Conservation (phyloP, 768 basidiomycete species). For the Lactarius vividus region DNA sequence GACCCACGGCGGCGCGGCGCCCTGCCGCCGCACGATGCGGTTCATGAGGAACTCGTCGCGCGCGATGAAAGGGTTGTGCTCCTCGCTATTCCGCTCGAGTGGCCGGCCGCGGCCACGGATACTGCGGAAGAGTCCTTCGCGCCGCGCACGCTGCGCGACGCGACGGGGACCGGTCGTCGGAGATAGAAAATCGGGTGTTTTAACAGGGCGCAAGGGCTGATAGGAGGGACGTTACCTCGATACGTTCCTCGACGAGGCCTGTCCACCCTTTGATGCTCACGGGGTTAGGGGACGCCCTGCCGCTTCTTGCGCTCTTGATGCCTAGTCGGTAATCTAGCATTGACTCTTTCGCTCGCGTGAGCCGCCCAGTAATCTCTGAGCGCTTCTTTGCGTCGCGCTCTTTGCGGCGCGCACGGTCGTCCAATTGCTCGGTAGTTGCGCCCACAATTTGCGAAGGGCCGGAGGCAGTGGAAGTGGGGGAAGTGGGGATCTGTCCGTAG, state of each 20-base stretch:
- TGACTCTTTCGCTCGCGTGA: conserved; percentile 64
- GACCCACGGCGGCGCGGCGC: conserved; percentile 85
- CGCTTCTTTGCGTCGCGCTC: conserved; percentile 53
- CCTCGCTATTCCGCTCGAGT: conserved; percentile 42
- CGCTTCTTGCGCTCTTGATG: conserved; percentile 35
- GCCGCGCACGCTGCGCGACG: conserved; percentile 55
- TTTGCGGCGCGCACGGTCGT: conserved; percentile 42
- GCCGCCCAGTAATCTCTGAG: conserved; percentile 50
- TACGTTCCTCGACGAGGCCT: conserved; percentile 71
- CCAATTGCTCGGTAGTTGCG: conserved; percentile 28
- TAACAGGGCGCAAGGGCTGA: neutral
- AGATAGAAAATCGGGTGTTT: neutral
- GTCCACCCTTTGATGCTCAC: conserved; percentile 71
- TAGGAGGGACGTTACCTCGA: conserved; percentile 52
- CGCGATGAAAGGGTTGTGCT: conserved; percentile 63
- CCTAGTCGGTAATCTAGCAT: conserved; percentile 77
- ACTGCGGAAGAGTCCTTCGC: conserved; percentile 67
- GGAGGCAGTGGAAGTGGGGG: conserved; percentile 19
- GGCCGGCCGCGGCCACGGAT: conserved; percentile 66
- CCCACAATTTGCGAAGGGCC: conserved; percentile 11
- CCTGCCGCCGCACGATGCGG: conserved; percentile 76
- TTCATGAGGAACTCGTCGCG: conserved; percentile 85
- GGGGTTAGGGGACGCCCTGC: conserved; percentile 46
- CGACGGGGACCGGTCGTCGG: neutral
- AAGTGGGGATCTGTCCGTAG: conserved; percentile 44